These are phyloP conservation scores for Vigna angularis DNA, from an alignment of 306 rosid genomes.

Conservation along the genomic window DNA sequence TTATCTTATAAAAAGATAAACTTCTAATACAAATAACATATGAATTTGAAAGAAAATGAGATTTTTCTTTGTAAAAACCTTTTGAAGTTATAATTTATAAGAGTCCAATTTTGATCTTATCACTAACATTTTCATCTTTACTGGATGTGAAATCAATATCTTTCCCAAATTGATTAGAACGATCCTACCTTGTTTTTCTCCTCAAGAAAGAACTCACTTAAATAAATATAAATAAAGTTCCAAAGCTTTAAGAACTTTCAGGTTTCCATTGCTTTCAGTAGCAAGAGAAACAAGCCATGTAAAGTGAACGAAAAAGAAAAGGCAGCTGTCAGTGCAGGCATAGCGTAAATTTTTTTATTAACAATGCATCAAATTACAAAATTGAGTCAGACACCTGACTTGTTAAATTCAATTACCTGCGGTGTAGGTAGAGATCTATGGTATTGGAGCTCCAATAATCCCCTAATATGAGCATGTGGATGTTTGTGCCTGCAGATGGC, in stretches of 20 bases:
- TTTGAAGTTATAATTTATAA: too few species aligned
- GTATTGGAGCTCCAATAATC: constrained; percentile 92
- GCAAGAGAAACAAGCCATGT: constrained; percentile 31
- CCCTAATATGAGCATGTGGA: constrained; percentile 82
- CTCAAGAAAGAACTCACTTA: constrained; percentile 4
- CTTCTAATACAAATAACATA: too few species aligned
- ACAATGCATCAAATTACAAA: constrained; percentile 25
- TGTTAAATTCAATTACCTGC: constrained; percentile 60
- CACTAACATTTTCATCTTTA: too few species aligned
- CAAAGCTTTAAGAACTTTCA: constrained; percentile 26
- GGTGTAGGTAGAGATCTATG: constrained; percentile 91
- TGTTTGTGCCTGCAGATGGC: constrained; percentile 76
- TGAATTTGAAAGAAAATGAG: too few species aligned
- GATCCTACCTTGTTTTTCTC: too few species aligned
- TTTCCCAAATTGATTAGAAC: too few species aligned
- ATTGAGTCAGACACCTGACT: constrained; percentile 9
- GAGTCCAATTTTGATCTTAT: too few species aligned
- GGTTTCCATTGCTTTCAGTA: constrained; percentile 27
- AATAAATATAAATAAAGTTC: neutral
- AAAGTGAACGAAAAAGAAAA: neutral
- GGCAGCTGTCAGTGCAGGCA: neutral
- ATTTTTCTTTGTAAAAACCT: too few species aligned
- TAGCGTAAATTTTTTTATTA: neutral
- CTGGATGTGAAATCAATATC: too few species aligned
- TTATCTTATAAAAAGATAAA: too few species aligned